Evolutionary conservation across 2,329 filamentous ascomycete species (phyloP), one percentile per base, ranked within the genome.

Genomic region (Hymenoscyphus infarciens): DNA sequence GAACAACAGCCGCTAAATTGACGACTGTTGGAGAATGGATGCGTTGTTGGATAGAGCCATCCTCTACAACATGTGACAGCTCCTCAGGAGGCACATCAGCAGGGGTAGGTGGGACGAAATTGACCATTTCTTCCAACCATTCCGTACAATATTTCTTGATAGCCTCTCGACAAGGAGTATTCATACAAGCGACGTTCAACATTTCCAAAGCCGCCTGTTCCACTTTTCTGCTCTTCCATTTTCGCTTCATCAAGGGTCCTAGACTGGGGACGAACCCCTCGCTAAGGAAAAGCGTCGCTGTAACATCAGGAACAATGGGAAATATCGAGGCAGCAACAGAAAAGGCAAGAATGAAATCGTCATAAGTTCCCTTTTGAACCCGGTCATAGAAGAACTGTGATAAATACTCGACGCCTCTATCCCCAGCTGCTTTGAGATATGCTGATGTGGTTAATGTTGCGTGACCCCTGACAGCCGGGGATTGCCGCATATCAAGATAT

Each of bases 311-410:
- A 2, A 91, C 86, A 59, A 99, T 84, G 1, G 95, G 93, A 74
- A 99, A 99, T 8, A 96, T 85, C 25, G 88, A 86, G 1, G 92
- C 87, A 5, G 92, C 92, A n/a, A 93, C 92, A 60, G 93, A 98
- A 75, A 97, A 98, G 5, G 93, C 93, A 57, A 95, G 82, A 61
- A 97, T 91, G 68, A 96, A 86, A 75, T 96, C 91, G 71, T 97
- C 93, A 67, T 92, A 91, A 27, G 89, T 94, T 59, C 87, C 87
- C 66, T 88, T 87, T 68, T 83, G 78, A 16, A 96, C 81, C 60
- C 88, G 86, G 16, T 84, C 80, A 60, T 87, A 87, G 74, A 97
- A 90, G 74, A 95, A 94, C 5, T 83, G 83, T 5, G 85, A 84
- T 57, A 97, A 84, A 67, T 87, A 83, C 67, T 85, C 81, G 67